Evolutionary conservation across 768 basidiomycete species (phyloP), one percentile per base, ranked within the genome.

Genomic region (Phaeotremella fagi): DNA sequence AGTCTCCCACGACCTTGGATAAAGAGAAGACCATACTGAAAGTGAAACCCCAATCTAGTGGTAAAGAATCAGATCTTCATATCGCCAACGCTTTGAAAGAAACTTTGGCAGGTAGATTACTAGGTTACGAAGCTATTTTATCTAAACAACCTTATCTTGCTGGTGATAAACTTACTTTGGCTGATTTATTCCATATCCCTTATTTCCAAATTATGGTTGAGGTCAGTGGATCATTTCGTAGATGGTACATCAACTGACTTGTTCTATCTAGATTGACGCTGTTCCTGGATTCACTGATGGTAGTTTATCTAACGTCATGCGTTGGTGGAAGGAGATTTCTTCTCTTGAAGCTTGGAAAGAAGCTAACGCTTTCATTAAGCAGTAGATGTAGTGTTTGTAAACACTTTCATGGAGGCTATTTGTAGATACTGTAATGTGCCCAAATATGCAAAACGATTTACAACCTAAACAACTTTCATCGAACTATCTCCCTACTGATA

Each of bases 131-230:
- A 25, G 51, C 59, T 12, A 81, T 85, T 50, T 75, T 86, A 25
- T 67, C 76, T 23, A 83, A 81, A 67, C 79, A 80, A 54, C 79
- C 77, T 59, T 84, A 82, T 64, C 68, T 73, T 70, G 78, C 57
- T 66, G 82, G 75, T 66, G 78, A 63, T 75, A 61, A 70, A 25
- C 20, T 85, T 48, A 82, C 81, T 5, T 73, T 84, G 1, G 82
- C 80, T 3, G 84, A 85, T 63, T 75, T 85, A 11, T 79, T 79
- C 69, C 82, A 83, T 65, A 64, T 84, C 27, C 78, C 82, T 0
- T 79, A 78, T 45, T 80, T 78, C 18, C 48, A 42, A n/a, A 22
- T 65, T 42, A 58, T 79, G 23, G 48, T 35, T 25, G 33, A 54
- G 45, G 57, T 42, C 26, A 41, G 59, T 23, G 22, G 20, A 11